A percentile compares a stretch with the other conserved stretches of the same genome.
Conservation (phyloP, 169 alveolate species). For the Cystoisospora suis region DNA sequence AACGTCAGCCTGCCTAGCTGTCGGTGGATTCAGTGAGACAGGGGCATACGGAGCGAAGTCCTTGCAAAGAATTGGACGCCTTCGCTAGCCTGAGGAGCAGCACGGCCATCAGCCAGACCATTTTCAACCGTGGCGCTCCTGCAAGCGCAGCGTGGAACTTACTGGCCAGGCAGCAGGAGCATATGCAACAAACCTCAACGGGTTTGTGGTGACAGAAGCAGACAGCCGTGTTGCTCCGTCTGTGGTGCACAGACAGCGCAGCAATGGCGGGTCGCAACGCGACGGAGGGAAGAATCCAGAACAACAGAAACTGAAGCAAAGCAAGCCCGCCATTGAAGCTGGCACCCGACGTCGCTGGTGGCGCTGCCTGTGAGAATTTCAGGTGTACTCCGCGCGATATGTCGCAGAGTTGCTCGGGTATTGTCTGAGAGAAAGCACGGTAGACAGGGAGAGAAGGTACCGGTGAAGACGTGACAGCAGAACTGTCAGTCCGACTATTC, state of each 20-base stretch:
- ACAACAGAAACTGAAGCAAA: constrained; percentile 63
- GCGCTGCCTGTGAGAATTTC: constrained; percentile 17
- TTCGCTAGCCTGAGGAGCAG: too few species aligned
- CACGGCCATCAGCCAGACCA: too few species aligned
- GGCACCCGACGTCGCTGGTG: background rate
- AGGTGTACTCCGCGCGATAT: constrained; percentile 36
- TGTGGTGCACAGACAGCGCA: constrained; percentile 76
- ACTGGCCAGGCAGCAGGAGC: constrained; percentile 85
- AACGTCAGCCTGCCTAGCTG: too few species aligned
- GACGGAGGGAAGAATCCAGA: constrained; percentile 82
- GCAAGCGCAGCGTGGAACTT: background rate
- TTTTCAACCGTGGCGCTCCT: background rate
- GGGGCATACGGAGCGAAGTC: too few species aligned
- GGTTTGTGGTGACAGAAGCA: constrained; percentile 85
- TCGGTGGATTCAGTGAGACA: too few species aligned
- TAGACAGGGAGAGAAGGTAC: too few species aligned
- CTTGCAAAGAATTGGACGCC: too few species aligned
- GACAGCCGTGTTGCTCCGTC: constrained; percentile 81
- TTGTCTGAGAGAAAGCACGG: background rate
- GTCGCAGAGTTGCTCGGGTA: constrained; percentile 43
- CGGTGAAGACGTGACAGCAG: too few species aligned
- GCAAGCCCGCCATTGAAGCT: background rate
- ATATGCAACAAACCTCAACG: constrained; percentile 82
- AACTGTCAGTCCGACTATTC: too few species aligned
- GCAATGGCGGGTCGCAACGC: constrained; percentile 77